Conservation (phyloP, 2,329 filamentous ascomycete species). For the Fusarium sp. region DNA sequence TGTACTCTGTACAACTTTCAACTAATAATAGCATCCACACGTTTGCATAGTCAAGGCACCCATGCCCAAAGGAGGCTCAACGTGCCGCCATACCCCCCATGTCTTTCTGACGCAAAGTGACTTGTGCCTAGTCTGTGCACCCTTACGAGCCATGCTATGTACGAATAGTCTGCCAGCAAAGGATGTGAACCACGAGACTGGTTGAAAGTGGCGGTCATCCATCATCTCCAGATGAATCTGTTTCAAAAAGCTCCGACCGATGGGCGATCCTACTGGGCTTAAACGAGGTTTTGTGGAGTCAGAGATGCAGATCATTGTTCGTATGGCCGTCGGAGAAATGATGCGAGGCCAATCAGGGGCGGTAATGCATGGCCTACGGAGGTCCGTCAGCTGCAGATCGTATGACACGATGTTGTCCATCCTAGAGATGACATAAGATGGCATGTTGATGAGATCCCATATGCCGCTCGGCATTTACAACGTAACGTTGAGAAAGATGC, state of each 20-base stretch:
- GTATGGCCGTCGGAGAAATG: neutral
- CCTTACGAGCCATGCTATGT: neutral
- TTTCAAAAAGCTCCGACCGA: neutral
- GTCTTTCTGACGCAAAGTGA: constrained; percentile 21
- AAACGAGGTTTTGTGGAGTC: neutral
- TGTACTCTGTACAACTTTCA: neutral
- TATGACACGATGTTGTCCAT: constrained; percentile 4
- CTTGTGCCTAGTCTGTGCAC: neutral
- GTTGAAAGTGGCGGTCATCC: neutral
- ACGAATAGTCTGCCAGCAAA: neutral
- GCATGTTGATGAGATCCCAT: neutral
- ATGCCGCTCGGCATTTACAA: constrained; percentile 1
- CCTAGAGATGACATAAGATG: constrained; percentile 4
- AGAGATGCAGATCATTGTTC: neutral
- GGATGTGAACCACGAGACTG: neutral
- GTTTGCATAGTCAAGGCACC: neutral
- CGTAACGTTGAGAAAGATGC: constrained; percentile 7
- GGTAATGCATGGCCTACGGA: neutral
- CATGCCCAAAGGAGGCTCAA: neutral
- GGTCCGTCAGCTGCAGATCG: constrained; percentile 19
- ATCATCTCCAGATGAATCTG: neutral
- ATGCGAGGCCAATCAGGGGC: constrained; percentile 1
- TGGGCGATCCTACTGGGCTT: neutral
- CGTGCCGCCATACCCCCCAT: neutral
- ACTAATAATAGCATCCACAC: constrained; percentile 22